Evolutionary conservation across 257 asterid genomes (phyloP).

Genomic region (Nicotiana noctiflora): DNA sequence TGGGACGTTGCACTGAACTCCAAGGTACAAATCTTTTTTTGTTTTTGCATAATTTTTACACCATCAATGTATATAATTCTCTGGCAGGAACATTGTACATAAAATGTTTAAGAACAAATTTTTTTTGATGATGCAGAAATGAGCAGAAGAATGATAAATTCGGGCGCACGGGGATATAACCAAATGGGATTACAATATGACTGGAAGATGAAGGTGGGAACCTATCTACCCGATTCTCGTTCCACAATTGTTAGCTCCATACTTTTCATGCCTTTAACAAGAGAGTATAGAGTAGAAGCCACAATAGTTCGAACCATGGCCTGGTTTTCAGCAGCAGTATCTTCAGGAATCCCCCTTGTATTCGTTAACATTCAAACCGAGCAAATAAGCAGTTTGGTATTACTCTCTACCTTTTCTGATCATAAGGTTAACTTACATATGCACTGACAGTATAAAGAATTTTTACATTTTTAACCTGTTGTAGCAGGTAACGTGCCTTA

Average conservation of each 20-base stretch:
- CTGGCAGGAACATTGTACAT: neutral
- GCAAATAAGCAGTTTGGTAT: conserved; percentile 35
- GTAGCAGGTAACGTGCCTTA: no score
- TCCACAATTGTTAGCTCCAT: conserved; percentile 39
- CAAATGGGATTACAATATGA: conserved; percentile 34
- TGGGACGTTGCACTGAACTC: conserved; percentile 36
- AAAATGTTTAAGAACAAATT: neutral
- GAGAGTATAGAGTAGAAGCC: conserved; percentile 29
- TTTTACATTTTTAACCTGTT: no score
- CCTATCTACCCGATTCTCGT: conserved; percentile 34
- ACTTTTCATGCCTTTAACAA: conserved; percentile 35
- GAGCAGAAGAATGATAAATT: conserved; percentile 44
- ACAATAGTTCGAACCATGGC: conserved; percentile 43
- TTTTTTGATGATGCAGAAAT: conserved; percentile 23
- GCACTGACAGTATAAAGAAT: neutral
- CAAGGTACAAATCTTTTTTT: conserved; percentile 27
- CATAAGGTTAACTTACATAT: neutral
- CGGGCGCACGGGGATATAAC: conserved; percentile 33
- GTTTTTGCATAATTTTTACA: neutral
- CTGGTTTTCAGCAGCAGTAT: conserved; percentile 56
- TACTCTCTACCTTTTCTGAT: neutral
- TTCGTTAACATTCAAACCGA: conserved; percentile 44
- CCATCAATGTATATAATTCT: neutral
- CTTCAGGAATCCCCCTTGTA: conserved; percentile 40
- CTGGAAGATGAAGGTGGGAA: conserved; percentile 41